Conservation (phyloP, 768 basidiomycete species). For the Podaxis rugospora region DNA sequence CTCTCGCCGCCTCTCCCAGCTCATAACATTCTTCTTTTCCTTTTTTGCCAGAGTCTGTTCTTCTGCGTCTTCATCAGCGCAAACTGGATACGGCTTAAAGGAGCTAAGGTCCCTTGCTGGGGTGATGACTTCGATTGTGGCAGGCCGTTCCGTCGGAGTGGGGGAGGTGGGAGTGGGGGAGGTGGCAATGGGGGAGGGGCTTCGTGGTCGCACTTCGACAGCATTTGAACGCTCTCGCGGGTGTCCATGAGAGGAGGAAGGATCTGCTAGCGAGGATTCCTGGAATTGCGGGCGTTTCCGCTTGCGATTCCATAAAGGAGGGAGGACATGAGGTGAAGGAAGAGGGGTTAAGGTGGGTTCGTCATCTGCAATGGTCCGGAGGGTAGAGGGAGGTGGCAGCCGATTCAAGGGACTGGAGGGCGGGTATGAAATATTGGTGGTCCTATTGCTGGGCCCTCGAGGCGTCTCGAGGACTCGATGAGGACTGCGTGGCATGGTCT, state of each 20-base stretch:
- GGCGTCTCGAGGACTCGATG: background rate
- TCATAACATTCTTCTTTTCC: slow-evolving; percentile 9
- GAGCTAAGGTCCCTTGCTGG: background rate
- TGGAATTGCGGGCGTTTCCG: background rate
- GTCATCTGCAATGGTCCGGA: background rate
- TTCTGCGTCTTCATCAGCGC: background rate
- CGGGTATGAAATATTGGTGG: background rate
- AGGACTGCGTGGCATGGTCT: background rate
- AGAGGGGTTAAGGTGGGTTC: background rate
- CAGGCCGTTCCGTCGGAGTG: background rate
- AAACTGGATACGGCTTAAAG: background rate
- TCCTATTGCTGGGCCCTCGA: background rate
- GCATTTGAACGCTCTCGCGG: background rate
- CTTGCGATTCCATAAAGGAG: background rate
- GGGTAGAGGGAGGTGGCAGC: background rate
- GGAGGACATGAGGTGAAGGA: background rate
- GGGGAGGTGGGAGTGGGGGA: background rate
- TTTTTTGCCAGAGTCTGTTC: background rate
- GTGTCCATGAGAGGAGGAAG: too few relatives aligned
- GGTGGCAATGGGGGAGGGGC: background rate
- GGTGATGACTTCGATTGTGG: background rate
- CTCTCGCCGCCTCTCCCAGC: background rate
- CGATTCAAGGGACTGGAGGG: background rate
- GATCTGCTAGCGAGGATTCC: background rate
- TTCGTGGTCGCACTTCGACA: background rate